Base-by-base conservation (phyloP, 129 eudicot species). In the Oenanthe sinensis region DNA sequence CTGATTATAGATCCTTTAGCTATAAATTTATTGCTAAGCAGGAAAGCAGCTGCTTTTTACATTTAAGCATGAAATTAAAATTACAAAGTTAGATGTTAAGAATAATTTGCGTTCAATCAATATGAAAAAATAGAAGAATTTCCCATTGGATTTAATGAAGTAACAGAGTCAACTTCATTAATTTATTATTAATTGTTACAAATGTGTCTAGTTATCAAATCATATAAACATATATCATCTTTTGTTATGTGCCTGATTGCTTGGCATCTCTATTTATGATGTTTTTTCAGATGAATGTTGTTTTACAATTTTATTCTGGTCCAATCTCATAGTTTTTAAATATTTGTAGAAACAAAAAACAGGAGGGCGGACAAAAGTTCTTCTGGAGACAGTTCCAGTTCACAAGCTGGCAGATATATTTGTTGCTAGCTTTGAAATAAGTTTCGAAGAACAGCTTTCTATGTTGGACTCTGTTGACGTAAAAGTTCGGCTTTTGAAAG, bases 351-450 rank as follows among this genome's bases (percentile, higher is more conserved):
- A 96, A 86, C 97, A 96, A 90, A 96, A 96, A 85, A 96, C 95
- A 37, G 97, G 90, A 37, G 97, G 97, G 82, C 90, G 91, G 80
- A 92, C 99, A 14, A 96, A 96, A 85, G 88, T 90, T 81, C 97
- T 90, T 58, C 86, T 96, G 52, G 99, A 96, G 90, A 92, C 99
- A 3, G 97, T 96, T 48, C 97, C 97, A 28, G 86, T 96, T 72
- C 97, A 92, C 90, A 92, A 90, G 78, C 81, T 96, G 88, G 99
- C 97, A 75, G 99, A 96, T 84, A 92, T 96, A 65, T 96, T 96
- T 87, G 97, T 92, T 44, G 97, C 99, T 74, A 96, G 97, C 87
- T 96, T 96, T 87, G 99, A 92, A 82, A 96, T 96, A 67, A 96
- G 97, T 85, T 96, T 96, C 81, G 99, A 96, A 77, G 99, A 96